A percentile compares a stretch with the other conserved stretches of the same genome.
Evolutionary conservation across 2,329 filamentous ascomycete species (phyloP).

Genomic region (Neurospora sp.): DNA sequence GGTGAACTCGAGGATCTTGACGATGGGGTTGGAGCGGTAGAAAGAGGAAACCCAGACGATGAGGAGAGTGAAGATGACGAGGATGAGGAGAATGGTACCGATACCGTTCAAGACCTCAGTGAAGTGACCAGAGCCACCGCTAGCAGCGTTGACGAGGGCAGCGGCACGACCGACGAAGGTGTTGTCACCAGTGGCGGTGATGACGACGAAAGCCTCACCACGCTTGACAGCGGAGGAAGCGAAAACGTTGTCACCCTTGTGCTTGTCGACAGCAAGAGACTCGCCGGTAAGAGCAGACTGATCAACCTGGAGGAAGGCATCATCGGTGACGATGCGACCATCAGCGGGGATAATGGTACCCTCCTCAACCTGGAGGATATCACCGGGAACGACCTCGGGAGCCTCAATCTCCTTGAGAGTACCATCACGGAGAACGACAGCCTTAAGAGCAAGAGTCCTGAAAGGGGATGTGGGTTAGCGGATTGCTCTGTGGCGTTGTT

Average conservation of each 20-base stretch:
- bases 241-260: slow-evolving; percentile 70
- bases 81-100: slow-evolving; percentile 66
- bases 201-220: slow-evolving; percentile 73
- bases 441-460: slow-evolving; percentile 69
- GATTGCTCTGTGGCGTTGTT: neutral
- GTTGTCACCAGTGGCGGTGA: slow-evolving; percentile 78
- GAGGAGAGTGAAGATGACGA: slow-evolving; percentile 72
- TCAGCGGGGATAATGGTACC: slow-evolving; percentile 88
- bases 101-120: slow-evolving; percentile 86
- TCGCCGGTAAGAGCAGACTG: slow-evolving; percentile 89
- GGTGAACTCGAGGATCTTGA: slow-evolving; percentile 72
- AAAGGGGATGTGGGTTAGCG: slow-evolving; percentile 3
- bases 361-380: slow-evolving; percentile 85
- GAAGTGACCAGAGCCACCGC: slow-evolving; percentile 71
- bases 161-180: slow-evolving; percentile 86
- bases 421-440: slow-evolving; percentile 75
- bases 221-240: slow-evolving; percentile 85
- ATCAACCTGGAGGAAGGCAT: slow-evolving; percentile 80
- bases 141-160: slow-evolving; percentile 70
- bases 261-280: slow-evolving; percentile 84
- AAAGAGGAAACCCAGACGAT: slow-evolving; percentile 80
- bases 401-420: slow-evolving; percentile 70
- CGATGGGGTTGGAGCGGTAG: slow-evolving; percentile 76
- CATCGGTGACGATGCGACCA: slow-evolving; percentile 73
- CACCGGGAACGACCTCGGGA: slow-evolving; percentile 76